phyloP scores from a whole-genome alignment of 257 asterid genomes.

The Ophiorrhiza pumila region DNA sequence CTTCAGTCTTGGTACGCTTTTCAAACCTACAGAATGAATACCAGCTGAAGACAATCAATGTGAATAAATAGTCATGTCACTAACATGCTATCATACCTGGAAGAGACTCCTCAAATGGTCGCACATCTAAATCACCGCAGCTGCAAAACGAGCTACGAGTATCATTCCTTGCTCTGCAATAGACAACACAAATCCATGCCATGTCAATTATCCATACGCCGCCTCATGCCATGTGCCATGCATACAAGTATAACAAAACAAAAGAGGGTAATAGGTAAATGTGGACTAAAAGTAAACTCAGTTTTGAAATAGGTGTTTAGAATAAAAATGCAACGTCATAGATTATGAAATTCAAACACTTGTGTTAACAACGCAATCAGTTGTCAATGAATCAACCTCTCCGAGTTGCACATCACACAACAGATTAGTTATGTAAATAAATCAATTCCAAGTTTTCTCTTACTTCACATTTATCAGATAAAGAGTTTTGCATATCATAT shows the following conservation, averaged over 20 bases:
- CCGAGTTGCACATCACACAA: neutral
- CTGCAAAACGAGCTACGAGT: constrained; percentile 38
- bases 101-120: constrained; percentile 36
- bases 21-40: constrained; percentile 46
- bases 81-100: constrained; percentile 27
- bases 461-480: neutral
- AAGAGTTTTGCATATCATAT: neutral
- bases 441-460: neutral
- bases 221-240: neutral
- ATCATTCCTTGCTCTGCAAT: constrained; percentile 47
- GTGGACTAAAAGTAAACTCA: too few species aligned
- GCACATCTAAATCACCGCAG: constrained; percentile 56
- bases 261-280: too few species aligned
- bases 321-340: too few species aligned
- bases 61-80: neutral
- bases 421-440: too few species aligned
- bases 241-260: neutral
- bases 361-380: neutral
- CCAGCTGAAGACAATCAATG: neutral
- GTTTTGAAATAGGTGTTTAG: too few species aligned
- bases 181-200: constrained; percentile 11
- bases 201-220: neutral
- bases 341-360: neutral
- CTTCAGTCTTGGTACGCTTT: constrained; percentile 62
- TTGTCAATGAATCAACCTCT: neutral